Conservation (phyloP, 257 asterid genomes). For the Nicotiana otophora region DNA sequence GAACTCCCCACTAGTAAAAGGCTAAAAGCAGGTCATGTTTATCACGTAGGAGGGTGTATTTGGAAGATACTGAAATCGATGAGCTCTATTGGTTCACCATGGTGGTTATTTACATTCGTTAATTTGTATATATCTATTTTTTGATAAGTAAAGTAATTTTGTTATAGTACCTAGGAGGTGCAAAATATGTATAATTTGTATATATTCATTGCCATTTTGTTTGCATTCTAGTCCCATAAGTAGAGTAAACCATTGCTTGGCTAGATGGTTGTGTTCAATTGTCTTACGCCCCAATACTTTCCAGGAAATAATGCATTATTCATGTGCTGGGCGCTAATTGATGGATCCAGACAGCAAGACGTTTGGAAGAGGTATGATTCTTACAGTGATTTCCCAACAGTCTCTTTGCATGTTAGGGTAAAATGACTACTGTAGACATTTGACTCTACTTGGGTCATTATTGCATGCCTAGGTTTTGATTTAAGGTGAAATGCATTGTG, state of each 20-base stretch:
- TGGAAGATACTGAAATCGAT: background rate
- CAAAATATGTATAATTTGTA: background rate
- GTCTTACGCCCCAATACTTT: background rate
- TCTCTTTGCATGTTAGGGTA: slow-evolving; percentile 8
- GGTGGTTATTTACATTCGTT: background rate
- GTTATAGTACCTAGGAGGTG: no score
- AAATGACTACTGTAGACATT: background rate
- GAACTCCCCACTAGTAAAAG: no score
- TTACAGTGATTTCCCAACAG: background rate
- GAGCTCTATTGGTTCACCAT: background rate
- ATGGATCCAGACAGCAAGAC: slow-evolving; percentile 89
- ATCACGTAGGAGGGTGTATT: no score
- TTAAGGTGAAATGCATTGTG: background rate
- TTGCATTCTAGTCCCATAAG: background rate
- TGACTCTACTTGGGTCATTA: background rate
- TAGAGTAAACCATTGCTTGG: background rate
- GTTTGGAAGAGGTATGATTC: slow-evolving; percentile 84
- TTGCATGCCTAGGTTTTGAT: background rate
- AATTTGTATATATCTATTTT: background rate
- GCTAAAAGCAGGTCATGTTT: no score
- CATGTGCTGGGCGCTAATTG: slow-evolving; percentile 42
- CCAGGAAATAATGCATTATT: slow-evolving; percentile 47
- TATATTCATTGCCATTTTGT: background rate
- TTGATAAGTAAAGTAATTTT: no score
- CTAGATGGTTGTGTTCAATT: background rate